These are phyloP conservation scores for Pisolithus orientalis DNA, from an alignment of 768 basidiomycete species.

Conservation along the genomic window DNA sequence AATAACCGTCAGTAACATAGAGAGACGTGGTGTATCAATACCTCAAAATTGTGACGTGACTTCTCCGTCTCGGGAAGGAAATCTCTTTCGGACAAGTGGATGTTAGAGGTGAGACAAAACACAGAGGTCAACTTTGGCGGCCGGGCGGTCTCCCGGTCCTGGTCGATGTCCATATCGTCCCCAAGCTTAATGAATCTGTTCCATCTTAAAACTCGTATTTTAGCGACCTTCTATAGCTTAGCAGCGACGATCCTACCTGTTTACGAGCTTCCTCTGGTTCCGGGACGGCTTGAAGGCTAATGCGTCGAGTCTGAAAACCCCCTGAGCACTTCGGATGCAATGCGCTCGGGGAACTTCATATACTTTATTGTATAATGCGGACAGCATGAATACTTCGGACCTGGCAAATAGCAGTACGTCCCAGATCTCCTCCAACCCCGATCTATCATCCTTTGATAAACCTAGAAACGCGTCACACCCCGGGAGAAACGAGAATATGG, in stretches of 20 bases:
- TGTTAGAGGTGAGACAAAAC: constrained; percentile 40
- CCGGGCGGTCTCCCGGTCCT: constrained; percentile 6
- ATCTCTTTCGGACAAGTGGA: constrained; percentile 51
- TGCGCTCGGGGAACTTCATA: constrained; percentile 13
- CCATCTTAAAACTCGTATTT: constrained; percentile 43
- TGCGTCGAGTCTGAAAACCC: constrained; percentile 53
- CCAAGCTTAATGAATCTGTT: constrained; percentile 59
- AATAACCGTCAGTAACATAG: background rate
- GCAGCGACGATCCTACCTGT: constrained; percentile 41
- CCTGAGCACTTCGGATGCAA: constrained; percentile 12
- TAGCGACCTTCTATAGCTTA: background rate
- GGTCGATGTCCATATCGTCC: constrained; percentile 21
- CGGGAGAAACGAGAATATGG: background rate
- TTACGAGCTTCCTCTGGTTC: constrained; percentile 69
- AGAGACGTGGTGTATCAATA: constrained; percentile 16
- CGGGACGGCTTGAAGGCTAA: constrained; percentile 60
- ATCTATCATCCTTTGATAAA: constrained; percentile 79
- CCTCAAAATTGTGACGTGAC: constrained; percentile 56
- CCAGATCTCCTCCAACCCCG: constrained; percentile 83
- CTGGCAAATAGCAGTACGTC: constrained; percentile 82
- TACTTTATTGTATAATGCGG: constrained; percentile 93
- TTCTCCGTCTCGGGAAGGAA: constrained; percentile 24
- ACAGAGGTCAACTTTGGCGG: constrained; percentile 1
- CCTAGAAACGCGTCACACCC: constrained; percentile 32
- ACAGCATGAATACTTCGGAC: constrained; percentile 78